Base-by-base conservation (phyloP, 106 monocot species). In the Xerophyta viscosa region DNA sequence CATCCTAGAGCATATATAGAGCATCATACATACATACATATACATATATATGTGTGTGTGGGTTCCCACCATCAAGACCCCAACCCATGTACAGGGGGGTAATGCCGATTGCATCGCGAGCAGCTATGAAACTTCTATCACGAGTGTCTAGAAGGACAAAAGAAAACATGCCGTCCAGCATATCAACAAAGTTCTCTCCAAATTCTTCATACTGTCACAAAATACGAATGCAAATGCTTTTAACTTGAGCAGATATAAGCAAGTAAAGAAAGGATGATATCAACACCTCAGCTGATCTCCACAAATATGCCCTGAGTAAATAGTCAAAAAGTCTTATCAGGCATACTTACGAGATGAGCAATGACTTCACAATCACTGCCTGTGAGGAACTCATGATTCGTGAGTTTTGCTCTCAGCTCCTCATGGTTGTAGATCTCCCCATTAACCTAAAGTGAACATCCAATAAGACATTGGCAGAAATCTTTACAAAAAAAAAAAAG, bases 81-180 rank as follows among this genome's bases (percentile, higher is more conserved):
- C 82, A 82, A 2, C 82, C 82, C 19, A 82, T 57, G 60, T 77
- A 82, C 24, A 82, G 82, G 4, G 76, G 65, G 0, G 82, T 82
- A 29, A 82, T 46, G n/a, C 82, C 82, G 8, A 82, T 62, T 4
- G 77, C 77, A 61, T 82, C 82, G 8, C 82, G 45, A 41, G 82
- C 77, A 23, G 57, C 82, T 9, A 82, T 27, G 67, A 73, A 82
- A 48, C 64, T 65, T 15, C 69, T 57, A 65, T 77, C 56, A 0
- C 68, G 71, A 1, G 72, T 68, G 60, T 82, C 82, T 0, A 77
- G 48, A 55, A 82, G 41, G 15, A 82, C 82, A 52, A 82, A 82
- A 1, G 82, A 77, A 60, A 82, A 82, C 15, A 77, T 47, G 8
- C 71, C 71, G 54, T 77, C 71, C 54, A 77, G 27, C 70, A 71